A percentile compares a stretch with the other conserved stretches of the same genome.
These are phyloP conservation scores for Cercospora zeina DNA, from an alignment of 2,329 filamentous ascomycete genomes.

Conservation along the genomic window DNA sequence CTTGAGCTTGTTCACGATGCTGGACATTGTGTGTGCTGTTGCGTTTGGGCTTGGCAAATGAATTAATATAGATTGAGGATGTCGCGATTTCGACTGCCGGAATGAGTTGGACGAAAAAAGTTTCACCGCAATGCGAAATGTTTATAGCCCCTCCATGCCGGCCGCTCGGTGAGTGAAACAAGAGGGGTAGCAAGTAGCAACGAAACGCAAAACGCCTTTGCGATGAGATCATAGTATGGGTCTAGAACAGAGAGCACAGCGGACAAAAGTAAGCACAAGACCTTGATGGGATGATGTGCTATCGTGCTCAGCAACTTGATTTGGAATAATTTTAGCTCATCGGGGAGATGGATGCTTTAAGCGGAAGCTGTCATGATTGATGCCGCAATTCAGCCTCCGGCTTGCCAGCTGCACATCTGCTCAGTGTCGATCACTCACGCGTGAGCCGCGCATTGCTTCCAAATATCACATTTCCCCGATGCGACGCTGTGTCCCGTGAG, in stretches of 20 bases:
- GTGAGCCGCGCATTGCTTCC: neutral
- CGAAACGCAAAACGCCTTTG: neutral
- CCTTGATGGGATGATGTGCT: neutral
- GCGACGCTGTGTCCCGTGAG: neutral
- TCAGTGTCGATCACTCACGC: neutral
- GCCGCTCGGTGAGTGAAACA: neutral
- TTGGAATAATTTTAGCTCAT: slow-evolving; percentile 1
- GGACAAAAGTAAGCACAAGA: slow-evolving; percentile 3
- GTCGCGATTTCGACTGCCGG: neutral
- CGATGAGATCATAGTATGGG: slow-evolving; percentile 7
- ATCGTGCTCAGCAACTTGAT: slow-evolving; percentile 1
- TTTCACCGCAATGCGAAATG: neutral
- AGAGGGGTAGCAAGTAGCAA: slow-evolving; percentile 4
- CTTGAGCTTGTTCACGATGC: slow-evolving; percentile 32
- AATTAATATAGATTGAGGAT: neutral
- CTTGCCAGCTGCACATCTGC: neutral
- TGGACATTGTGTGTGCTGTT: slow-evolving; percentile 19
- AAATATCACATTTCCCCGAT: neutral
- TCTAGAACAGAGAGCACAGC: slow-evolving; percentile 3
- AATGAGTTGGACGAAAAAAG: neutral
- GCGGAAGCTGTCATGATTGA: neutral
- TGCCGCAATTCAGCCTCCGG: neutral
- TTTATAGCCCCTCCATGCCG: slow-evolving; percentile 6
- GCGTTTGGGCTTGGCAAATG: neutral
- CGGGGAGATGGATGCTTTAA: slow-evolving; percentile 7